Evolutionary conservation across 257 asterid genomes (phyloP).

Genomic region (Jacaranda copaia): DNA sequence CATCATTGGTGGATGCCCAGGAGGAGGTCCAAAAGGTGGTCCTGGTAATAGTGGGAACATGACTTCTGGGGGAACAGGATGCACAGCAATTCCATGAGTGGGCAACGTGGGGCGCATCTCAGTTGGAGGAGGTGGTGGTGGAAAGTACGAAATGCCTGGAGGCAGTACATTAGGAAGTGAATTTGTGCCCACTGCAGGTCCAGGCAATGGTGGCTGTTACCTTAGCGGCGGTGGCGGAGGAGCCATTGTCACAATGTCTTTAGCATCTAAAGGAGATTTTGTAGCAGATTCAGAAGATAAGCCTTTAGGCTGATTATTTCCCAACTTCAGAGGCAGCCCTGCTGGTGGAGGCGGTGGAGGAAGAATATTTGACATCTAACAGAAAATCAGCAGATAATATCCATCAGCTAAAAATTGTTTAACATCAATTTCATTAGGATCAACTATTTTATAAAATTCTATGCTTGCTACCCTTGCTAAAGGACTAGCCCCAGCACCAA

Average conservation of each 20-base stretch:
- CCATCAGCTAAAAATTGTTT: constrained; percentile 18
- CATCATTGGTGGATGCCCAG: constrained; percentile 65
- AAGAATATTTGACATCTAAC: constrained; percentile 50
- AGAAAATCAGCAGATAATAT: constrained; percentile 20
- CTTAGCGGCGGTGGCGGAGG: constrained; percentile 73
- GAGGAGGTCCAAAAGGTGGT: constrained; percentile 67
- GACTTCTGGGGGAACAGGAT: constrained; percentile 60
- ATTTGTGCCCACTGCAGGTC: constrained; percentile 49
- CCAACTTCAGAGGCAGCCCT: constrained; percentile 43
- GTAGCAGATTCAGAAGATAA: constrained; percentile 52
- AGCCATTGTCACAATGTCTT: constrained; percentile 49
- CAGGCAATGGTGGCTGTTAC: constrained; percentile 61
- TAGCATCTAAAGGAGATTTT: constrained; percentile 45
- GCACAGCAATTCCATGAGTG: constrained; percentile 60
- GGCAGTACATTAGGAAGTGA: constrained; percentile 61
- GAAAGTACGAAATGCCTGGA: constrained; percentile 62
- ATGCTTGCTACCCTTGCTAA: constrained; percentile 15
- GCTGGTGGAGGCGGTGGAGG: constrained; percentile 76
- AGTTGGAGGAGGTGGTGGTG: constrained; percentile 72
- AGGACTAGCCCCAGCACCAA: neutral
- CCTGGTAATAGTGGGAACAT: constrained; percentile 60
- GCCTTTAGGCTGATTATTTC: constrained; percentile 49
- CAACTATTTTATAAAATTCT: neutral
- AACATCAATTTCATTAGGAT: neutral
- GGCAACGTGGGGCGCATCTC: constrained; percentile 58